Conservation (phyloP, 352 stramenopile genomes). For the Pythium scleroteichum region DNA sequence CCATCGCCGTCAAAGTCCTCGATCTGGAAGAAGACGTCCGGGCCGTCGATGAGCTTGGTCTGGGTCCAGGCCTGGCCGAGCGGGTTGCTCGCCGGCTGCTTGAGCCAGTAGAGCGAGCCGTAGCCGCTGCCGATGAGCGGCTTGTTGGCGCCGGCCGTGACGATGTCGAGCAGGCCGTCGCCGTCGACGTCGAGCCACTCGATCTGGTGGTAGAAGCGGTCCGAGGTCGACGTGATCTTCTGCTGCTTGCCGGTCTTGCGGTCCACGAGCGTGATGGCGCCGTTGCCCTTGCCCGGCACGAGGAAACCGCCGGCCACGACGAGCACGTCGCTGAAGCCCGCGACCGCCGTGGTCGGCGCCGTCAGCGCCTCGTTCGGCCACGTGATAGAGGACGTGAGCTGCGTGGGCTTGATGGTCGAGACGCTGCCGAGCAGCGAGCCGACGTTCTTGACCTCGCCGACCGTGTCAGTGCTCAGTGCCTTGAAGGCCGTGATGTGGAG, state of each 20-base stretch:
- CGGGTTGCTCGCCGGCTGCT: conserved; percentile 22
- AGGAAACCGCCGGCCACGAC: conserved; percentile 22
- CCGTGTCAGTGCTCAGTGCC: conserved; percentile 19
- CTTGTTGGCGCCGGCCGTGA: conserved; percentile 25
- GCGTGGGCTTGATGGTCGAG: conserved; percentile 18
- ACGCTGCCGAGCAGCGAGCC: conserved; percentile 22
- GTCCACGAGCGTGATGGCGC: conserved; percentile 19
- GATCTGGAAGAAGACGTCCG: conserved; percentile 26
- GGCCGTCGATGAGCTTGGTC: conserved; percentile 19
- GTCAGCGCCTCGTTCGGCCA: conserved; percentile 21
- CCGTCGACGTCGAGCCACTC: conserved; percentile 23
- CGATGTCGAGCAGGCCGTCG: conserved; percentile 20
- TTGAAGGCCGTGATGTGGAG: conserved; percentile 27
- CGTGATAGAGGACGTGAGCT: conserved; percentile 16
- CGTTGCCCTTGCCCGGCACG: conserved; percentile 24
- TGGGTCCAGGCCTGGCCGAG: conserved; percentile 22
- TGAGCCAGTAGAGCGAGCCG: conserved; percentile 27
- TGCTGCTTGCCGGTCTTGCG: conserved; percentile 15
- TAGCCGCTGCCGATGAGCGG: conserved; percentile 19
- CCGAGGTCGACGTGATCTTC: conserved; percentile 23
- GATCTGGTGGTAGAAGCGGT: conserved; percentile 26
- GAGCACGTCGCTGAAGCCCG: conserved; percentile 21
- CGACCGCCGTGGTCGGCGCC: conserved; percentile 11
- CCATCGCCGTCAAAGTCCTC: conserved; percentile 22
- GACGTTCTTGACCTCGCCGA: conserved; percentile 25